A percentile compares a stretch with the other conserved stretches of the same genome.
phyloP scores from a whole-genome alignment of 2,329 filamentous ascomycete species.

The Fusarium haematococcum region DNA sequence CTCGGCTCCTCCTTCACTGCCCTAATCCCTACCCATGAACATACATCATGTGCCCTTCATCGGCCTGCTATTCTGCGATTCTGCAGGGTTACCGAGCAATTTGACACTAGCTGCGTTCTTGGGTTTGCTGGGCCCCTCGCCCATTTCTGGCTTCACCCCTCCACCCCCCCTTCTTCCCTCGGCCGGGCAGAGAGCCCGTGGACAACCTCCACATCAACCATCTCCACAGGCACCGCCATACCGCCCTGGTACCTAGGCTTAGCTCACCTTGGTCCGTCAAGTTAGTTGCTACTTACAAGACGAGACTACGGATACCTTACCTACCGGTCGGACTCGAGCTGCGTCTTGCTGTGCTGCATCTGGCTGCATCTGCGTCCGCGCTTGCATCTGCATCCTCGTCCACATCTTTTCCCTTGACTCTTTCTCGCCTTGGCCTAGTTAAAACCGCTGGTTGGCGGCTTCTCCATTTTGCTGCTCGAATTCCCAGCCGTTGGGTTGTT shows the following conservation, averaged over 20 bases:
- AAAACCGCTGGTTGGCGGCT: conserved; percentile 22
- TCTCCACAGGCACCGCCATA: conserved; percentile 39
- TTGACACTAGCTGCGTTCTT: conserved; percentile 39
- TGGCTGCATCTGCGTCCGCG: conserved; percentile 8
- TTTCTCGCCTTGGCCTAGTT: conserved; percentile 30
- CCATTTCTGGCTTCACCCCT: conserved; percentile 37
- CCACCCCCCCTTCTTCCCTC: conserved; percentile 11
- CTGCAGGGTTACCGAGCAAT: conserved; percentile 41
- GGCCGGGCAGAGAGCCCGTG: conserved; percentile 18
- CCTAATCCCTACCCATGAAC: conserved; percentile 30
- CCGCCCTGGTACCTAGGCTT: conserved; percentile 23
- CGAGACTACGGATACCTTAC: conserved; percentile 21
- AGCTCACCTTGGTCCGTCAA: conserved; percentile 17
- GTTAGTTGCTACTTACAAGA: conserved; percentile 26
- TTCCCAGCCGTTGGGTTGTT: conserved; percentile 24
- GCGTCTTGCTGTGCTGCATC: neutral
- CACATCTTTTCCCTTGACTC: conserved; percentile 19
- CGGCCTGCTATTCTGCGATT: conserved; percentile 34
- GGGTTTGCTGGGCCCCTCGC: conserved; percentile 30
- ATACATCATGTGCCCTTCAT: conserved; percentile 39
- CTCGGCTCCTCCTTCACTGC: conserved; percentile 12
- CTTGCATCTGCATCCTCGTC: conserved; percentile 17
- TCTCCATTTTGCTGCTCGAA: conserved; percentile 28
- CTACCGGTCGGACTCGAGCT: conserved; percentile 26
- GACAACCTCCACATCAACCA: conserved; percentile 33